phyloP scores from a whole-genome alignment of 495 filamentous ascomycete species.

The Xanthoparmelia taractica region DNA sequence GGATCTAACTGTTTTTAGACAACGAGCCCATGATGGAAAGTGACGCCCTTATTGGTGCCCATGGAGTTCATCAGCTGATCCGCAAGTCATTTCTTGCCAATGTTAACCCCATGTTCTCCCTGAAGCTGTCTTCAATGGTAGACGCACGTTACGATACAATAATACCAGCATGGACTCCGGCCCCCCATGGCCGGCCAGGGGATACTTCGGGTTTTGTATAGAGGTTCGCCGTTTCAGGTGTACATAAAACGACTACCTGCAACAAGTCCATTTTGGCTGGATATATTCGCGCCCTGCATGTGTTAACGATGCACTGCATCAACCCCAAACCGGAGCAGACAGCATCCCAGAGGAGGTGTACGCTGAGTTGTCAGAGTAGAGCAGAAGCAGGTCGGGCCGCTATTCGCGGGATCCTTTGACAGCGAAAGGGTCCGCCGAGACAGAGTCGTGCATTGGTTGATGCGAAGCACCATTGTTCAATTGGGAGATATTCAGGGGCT shows the following conservation, averaged over 20 bases:
- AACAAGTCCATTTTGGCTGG: slow-evolving; percentile 28
- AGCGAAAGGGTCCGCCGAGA: slow-evolving; percentile 28
- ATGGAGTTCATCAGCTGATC: slow-evolving; percentile 33
- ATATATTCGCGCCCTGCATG: slow-evolving; percentile 34
- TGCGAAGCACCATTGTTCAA: too few relatives aligned
- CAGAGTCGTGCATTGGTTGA: slow-evolving; percentile 37
- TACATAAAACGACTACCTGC: slow-evolving; percentile 22
- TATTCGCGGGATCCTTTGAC: slow-evolving; percentile 32
- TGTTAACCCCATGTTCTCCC: slow-evolving; percentile 25
- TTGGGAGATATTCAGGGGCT: too few relatives aligned
- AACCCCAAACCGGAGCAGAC: slow-evolving; percentile 27
- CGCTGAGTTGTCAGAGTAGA: slow-evolving; percentile 26
- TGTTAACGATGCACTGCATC: slow-evolving; percentile 29
- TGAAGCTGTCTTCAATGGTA: slow-evolving; percentile 36
- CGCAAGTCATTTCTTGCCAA: slow-evolving; percentile 20
- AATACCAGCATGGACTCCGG: slow-evolving; percentile 21
- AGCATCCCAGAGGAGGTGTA: slow-evolving; percentile 32
- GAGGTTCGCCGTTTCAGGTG: slow-evolving; percentile 28
- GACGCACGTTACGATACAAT: slow-evolving; percentile 23
- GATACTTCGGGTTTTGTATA: slow-evolving; percentile 14
- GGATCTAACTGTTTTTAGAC: slow-evolving; percentile 17
- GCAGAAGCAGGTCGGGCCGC: slow-evolving; percentile 18
- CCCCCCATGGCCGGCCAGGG: slow-evolving; percentile 17
- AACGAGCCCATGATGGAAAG: slow-evolving; percentile 19
- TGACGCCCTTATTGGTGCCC: slow-evolving; percentile 29